These are phyloP conservation scores for Nemania sp. DNA, from an alignment of 2,329 filamentous ascomycete genomes.

Conservation along the genomic window DNA sequence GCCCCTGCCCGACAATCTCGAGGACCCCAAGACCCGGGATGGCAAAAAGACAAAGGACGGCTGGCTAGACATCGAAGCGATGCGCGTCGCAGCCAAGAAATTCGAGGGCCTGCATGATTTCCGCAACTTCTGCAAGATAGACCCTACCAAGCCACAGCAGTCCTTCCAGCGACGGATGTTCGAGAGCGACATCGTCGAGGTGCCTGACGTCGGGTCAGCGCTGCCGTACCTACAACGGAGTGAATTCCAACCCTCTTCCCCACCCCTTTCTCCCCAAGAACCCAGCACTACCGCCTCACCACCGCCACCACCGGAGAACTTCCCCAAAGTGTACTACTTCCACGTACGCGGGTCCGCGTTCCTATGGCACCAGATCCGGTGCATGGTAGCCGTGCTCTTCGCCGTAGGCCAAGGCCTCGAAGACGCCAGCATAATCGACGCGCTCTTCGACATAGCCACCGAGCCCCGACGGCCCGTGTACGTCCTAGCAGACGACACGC, in stretches of 20 bases:
- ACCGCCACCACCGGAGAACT: conserved; percentile 33
- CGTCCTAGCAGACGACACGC: conserved; percentile 89
- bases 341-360: conserved; percentile 91
- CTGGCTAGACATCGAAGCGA: conserved; percentile 88
- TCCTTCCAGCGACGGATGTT: conserved; percentile 86
- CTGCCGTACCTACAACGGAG: conserved; percentile 66
- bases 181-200: conserved; percentile 80
- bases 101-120: conserved; percentile 93
- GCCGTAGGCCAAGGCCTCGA: conserved; percentile 91
- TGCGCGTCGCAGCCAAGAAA: conserved; percentile 82
- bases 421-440: conserved; percentile 75
- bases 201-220: conserved; percentile 65
- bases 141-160: conserved; percentile 87
- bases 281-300: conserved; percentile 14
- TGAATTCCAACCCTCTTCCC: conserved; percentile 57
- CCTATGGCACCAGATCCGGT: conserved; percentile 97
- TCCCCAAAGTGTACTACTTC: conserved; percentile 85
- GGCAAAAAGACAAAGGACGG: conserved; percentile 66
- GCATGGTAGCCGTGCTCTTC: conserved; percentile 94
- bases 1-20: conserved; percentile 69
- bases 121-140: conserved; percentile 95
- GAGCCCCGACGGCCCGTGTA: conserved; percentile 86
- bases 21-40: conserved; percentile 55
- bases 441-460: conserved; percentile 77
- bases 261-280: conserved; percentile 24